Conservation (phyloP, 208 protist genomes). For the Trypanosoma grayi region DNA sequence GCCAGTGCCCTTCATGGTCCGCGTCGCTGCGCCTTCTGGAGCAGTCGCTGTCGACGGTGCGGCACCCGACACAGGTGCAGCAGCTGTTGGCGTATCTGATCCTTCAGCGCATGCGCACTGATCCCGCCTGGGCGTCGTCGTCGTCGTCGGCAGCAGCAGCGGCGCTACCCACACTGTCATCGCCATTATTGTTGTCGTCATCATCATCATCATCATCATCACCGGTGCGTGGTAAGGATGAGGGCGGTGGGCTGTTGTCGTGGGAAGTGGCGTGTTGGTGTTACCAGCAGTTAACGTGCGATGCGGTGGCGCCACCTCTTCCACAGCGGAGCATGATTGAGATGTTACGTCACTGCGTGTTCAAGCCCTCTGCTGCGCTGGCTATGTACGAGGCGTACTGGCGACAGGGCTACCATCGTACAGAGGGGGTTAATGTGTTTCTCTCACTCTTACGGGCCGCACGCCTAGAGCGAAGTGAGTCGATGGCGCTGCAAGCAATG, state of each 20-base stretch:
- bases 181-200: no score
- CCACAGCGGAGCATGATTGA: constrained; percentile 57
- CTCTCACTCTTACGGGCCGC: constrained; percentile 63
- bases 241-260: constrained; percentile 20
- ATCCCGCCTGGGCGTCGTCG: constrained; percentile 14
- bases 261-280: constrained; percentile 28
- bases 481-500: constrained; percentile 43
- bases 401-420: constrained; percentile 38
- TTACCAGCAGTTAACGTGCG: constrained; percentile 21
- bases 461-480: constrained; percentile 26
- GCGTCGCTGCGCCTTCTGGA: constrained; percentile 30
- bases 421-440: constrained; percentile 64
- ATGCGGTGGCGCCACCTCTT: constrained; percentile 12
- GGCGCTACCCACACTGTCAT: no score
- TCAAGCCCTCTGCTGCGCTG: constrained; percentile 29
- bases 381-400: constrained; percentile 54
- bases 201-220: no score
- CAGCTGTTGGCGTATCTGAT: constrained; percentile 35
- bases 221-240: no score
- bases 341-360: constrained; percentile 45
- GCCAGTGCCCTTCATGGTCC: constrained; percentile 28
- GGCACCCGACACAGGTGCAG: constrained; percentile 48
- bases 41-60: constrained; percentile 48
- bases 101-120: constrained; percentile 31
- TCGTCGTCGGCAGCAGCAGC: not conserved